Evolutionary conservation across 805 yeast genomes (phyloP), one percentile per base, ranked within the genome.

Genomic region (Tanozyma kutaoensis): DNA sequence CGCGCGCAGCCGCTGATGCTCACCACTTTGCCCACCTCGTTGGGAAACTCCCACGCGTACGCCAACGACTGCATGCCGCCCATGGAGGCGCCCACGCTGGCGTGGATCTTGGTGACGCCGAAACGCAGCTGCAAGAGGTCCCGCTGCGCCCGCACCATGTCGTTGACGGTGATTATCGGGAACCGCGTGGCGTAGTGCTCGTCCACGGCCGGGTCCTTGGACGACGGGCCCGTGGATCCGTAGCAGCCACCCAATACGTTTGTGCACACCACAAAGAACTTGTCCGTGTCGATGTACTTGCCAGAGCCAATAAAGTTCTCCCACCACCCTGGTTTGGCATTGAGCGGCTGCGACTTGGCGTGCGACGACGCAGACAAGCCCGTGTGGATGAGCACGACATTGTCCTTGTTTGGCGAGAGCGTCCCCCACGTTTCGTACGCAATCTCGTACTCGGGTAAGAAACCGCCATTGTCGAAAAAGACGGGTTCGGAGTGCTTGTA

Each of bases 41-140:
- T 75, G 1, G 93, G 79, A 42, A 79, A 86, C 43, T 79, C 93
- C 46, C 72, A 66, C 1, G 84, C 94, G 49, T 73, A 81, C 0
- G 95, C 93, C 29, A 86, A 62, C 7, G 88, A 75, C 55, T 85
- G 95, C 95, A 86, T 84, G n/a, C 95, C 96, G n/a, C 96, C 96
- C 93, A 86, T 81, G 1, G 94, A 81, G 3, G 93, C 76, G 5
- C 96, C 96, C 6, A 86, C 72, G 2, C 82, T 69, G 2, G 94
- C 94, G 48, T 72, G 69, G 15, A 86, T 52, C 45, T 70, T 76
- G 2, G 40, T 25, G 17, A 78, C 76, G 1, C 75, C 74, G 31
- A 85, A 70, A 24, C 66, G 71, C 24, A 73, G 66, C 15, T 52
- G 55, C 12, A 86, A 59, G 23, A 86, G 53, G 27, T 78, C 61